Base-by-base conservation (phyloP, 768 basidiomycete genomes). In the Lentinula sp. region DNA sequence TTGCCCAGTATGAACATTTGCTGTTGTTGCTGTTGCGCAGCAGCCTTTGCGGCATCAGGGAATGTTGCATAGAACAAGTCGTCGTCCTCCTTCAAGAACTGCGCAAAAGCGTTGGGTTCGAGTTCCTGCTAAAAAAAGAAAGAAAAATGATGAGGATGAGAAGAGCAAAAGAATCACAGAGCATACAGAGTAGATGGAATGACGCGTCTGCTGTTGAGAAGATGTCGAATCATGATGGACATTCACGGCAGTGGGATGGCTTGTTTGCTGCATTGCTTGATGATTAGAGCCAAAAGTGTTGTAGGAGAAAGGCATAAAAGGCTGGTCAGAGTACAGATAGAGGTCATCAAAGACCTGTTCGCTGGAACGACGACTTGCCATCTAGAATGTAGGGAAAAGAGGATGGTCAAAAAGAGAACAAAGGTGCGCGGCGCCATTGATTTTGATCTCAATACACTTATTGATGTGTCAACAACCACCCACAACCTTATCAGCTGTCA, bases 41-140 rank as follows among this genome's bases (percentile, higher is more conserved):
- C 60, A 52, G 59, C 59, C 42, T 43, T 40, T 53, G 54, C 43
- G 16, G 63, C 63, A 11, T 52, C 51, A 16, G 64, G 64, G 56
- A 65, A 65, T 11, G 43, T 52, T 35, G 43, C 53, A 40, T 32
- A 63, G 48, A 65, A 65, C 3, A 46, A 46, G 18, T 65, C 64
- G 53, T 65, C 64, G 37, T 65, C 61, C 39, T 65, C 61, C 39
- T 54, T 62, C 35, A 52, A 55, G 31, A 60, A 62, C 54, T 61
- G 58, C 7, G 61, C 62, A 45, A 60, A 65, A 3, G 51, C 37
- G 39, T 21, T 34, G 2, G 63, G 31, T 16, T 58, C 53, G 10
- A 32, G 11, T 4, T 42, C 40, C 28, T 43, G 53, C 53, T 48
- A 48, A 21, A 21, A 48, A 21, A 48, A 10, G 21, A 18, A 23